Evolutionary conservation across 192 early-diverging fungal genomes (phyloP), one percentile per base, ranked within the genome.

Genomic region (Podila epicladia): DNA sequence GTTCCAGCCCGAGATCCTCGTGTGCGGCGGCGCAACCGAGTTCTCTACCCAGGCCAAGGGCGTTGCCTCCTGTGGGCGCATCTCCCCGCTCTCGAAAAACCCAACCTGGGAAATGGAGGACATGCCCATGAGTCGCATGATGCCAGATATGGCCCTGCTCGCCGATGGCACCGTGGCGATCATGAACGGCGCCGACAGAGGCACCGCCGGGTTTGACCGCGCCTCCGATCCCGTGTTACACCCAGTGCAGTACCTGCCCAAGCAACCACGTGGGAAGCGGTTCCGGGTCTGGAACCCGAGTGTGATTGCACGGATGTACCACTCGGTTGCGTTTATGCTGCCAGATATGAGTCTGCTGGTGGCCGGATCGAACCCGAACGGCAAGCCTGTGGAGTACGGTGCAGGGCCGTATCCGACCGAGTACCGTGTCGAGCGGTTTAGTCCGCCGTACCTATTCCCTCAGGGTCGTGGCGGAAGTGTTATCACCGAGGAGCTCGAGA

Each of bases 371-470:
- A 82, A 82, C 33, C 74, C 79, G 48, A 82, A 85, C 19, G 80
- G 73, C 2, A 65, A 65, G 11, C 73, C 72, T 2, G 66, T 82
- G 26, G 48, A 66, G 24, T 76, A 72, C 24, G 71, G 37, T 38
- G 79, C 83, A 9, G 67, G 72, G 3, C 64, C 62, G n/a, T 87
- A 77, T 55, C 85, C 85, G 20, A 86, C 84, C 17, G 84, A 86
- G 19, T 90, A 74, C 53, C 72, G 87, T 35, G 85, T 87, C 13
- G 89, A 90, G 57, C 71, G 80, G 12, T 90, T 85, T 58, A 80
- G 85, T 3, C 89, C 89, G 12, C 86, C 86, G n/a, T 90, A 90
- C 49, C 60, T 90, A 6, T 88, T 86, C 69, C 73, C 69, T 5
- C 64, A 67, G 19, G 35, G 48, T 20, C 12, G 13, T 26, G 62